These are phyloP conservation scores for Erythrobasidium hasegawianum DNA, from an alignment of 1,284 basidiomycete genomes.

Conservation along the genomic window DNA sequence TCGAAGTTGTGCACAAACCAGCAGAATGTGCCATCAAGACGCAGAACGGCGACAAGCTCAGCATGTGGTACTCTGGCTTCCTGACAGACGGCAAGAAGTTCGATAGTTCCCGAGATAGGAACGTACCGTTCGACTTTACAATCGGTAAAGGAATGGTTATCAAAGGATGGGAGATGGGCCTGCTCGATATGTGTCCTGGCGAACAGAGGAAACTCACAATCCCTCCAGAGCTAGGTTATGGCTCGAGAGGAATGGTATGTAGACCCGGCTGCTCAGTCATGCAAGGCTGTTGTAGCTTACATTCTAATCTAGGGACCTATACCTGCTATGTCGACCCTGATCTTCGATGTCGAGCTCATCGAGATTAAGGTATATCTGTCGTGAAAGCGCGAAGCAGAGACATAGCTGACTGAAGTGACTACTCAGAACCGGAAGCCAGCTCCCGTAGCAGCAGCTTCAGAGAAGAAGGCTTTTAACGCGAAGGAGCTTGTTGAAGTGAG, in stretches of 20 bases:
- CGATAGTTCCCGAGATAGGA: conserved; percentile 55
- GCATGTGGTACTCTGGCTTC: conserved; percentile 53
- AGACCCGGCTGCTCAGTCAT: too few relatives aligned
- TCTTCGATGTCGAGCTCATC: conserved; percentile 36
- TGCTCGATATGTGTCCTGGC: conserved; percentile 49
- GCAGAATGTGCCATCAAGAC: conserved; percentile 53
- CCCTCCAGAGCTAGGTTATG: conserved; percentile 31
- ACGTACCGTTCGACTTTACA: conserved; percentile 54
- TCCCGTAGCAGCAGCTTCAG: conserved; percentile 5
- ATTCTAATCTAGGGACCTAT: conserved; percentile 7
- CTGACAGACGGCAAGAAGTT: conserved; percentile 54
- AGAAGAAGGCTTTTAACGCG: conserved; percentile 21
- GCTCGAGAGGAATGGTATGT: conserved; percentile 21
- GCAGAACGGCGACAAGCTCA: conserved; percentile 54
- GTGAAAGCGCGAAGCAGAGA: too few relatives aligned
- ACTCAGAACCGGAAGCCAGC: conserved; percentile 32
- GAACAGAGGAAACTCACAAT: conserved; percentile 26
- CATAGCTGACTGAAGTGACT: background rate
- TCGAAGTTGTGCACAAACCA: conserved; percentile 47
- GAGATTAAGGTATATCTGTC: conserved; percentile 31
- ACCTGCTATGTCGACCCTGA: conserved; percentile 24
- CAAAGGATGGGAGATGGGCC: conserved; percentile 52
- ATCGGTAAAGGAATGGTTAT: conserved; percentile 53
- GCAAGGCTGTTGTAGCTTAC: too few relatives aligned
- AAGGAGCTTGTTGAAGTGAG: conserved; percentile 25